Evolutionary conservation across 441 rosid genomes (phyloP).

Genomic region (Erodium moschatum): DNA sequence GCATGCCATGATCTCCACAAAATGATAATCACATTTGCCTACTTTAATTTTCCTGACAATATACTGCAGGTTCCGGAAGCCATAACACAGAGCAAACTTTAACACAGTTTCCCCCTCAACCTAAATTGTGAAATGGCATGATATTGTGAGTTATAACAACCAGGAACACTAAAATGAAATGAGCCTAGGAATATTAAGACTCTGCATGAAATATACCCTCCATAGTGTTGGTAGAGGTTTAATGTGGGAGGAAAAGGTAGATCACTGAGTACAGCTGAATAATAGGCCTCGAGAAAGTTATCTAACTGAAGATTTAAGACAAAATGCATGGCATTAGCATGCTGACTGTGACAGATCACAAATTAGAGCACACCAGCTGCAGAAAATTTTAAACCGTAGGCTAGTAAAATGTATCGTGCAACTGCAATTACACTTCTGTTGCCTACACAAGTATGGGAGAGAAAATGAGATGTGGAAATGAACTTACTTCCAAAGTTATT

Average conservation of each 20-base stretch:
- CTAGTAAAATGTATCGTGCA: too few species aligned
- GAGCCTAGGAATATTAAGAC: background rate
- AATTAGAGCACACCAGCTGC: too few species aligned
- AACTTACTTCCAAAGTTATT: conserved; percentile 63
- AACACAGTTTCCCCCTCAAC: conserved; percentile 61
- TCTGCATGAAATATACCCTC: too few species aligned
- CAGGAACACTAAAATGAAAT: background rate
- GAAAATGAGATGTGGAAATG: too few species aligned
- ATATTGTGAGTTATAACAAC: background rate
- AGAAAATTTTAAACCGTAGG: background rate
- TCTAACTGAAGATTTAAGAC: too few species aligned
- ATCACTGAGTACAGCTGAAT: too few species aligned
- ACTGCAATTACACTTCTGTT: too few species aligned
- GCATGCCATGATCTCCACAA: conserved; percentile 95
- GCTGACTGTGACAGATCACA: too few species aligned
- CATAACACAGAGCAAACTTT: conserved; percentile 80
- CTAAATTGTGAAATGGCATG: conserved; percentile 25
- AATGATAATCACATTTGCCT: conserved; percentile 69
- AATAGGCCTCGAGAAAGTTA: too few species aligned
- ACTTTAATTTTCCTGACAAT: conserved; percentile 67
- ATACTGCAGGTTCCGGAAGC: conserved; percentile 86
- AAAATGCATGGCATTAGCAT: too few species aligned
- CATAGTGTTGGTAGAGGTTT: background rate
- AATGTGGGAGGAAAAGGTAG: too few species aligned
- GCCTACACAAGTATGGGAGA: background rate